Base-by-base conservation (phyloP, 495 filamentous ascomycete genomes). In the Penicillium odoratum region DNA sequence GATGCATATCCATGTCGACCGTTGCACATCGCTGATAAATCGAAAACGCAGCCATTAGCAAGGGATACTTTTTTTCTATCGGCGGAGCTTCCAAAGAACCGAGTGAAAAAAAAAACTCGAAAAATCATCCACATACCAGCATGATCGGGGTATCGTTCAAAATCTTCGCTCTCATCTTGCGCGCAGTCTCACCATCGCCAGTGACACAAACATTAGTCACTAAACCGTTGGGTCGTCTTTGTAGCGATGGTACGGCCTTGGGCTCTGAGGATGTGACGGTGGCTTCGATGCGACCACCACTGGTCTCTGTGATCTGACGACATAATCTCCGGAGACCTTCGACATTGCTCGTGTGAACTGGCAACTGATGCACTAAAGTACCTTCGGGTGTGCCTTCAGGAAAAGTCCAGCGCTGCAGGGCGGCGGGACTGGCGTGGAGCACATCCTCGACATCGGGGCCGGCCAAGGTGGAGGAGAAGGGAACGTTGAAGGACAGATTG, bases 381-480 rank as follows among this genome's bases (percentile, higher is more conserved):
- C 91, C 88, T 64, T 94, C 90, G 51, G 89, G 85, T 48, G 86
- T 88, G 58, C 88, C 91, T 69, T 89, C 90, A 56, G 95, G 88
- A 70, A 95, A 92, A 25, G 90, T 91, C 94, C 94, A 98, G 63
- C 89, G 86, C 56, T 89, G 84, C 10, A 93, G 82, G 42, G 92
- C 92, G 53, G 87, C 86, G 55, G 84, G 81, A 57, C 86, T 95
- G 59, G 92, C 92, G 74, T 96, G 89, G 50, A 98, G 78, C 61
- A 98, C 89, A 71, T 97, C 92, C 66, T 95, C 89, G 64, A 85
- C 83, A 61, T 97, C 90, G 62, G 94, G 94, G 29, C 95, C 94
- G 59, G 89, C 85, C 56, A 97, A 83, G 62, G 92, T 89, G 48
- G 91, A 95, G 55, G 90, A 85, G 76, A 98, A 97, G 33, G 94